A percentile compares a stretch with the other conserved stretches of the same genome.
Conservation (phyloP, 2,329 filamentous ascomycete genomes). For the Eurotiales sp. region DNA sequence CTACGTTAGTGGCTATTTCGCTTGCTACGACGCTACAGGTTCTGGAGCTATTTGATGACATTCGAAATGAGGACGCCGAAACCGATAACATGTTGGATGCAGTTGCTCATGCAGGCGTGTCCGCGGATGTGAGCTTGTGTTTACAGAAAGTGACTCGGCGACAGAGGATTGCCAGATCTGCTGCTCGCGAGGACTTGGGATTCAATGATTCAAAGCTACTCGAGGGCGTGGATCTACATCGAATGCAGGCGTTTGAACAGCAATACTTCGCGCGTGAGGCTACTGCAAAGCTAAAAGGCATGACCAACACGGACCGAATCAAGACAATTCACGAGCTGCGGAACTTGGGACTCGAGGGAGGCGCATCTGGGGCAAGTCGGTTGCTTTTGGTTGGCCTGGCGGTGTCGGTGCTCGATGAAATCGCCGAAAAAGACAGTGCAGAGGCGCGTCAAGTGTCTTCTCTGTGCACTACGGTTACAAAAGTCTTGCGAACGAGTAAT, state of each 20-base stretch:
- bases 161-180: slow-evolving; percentile 32
- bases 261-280: slow-evolving; percentile 34
- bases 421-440: slow-evolving; percentile 36
- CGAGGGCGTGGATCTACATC: slow-evolving; percentile 32
- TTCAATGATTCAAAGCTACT: slow-evolving; percentile 30
- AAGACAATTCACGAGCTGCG: slow-evolving; percentile 30
- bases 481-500: slow-evolving; percentile 26
- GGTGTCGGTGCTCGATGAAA: slow-evolving; percentile 27
- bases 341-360: slow-evolving; percentile 26
- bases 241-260: slow-evolving; percentile 37
- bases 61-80: slow-evolving; percentile 29
- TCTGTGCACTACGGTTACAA: slow-evolving; percentile 32
- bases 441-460: slow-evolving; percentile 33
- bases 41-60: slow-evolving; percentile 38
- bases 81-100: too few species aligned
- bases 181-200: slow-evolving; percentile 24
- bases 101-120: too few species aligned
- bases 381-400: slow-evolving; percentile 36
- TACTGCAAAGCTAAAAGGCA: slow-evolving; percentile 30
- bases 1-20: slow-evolving; percentile 26
- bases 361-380: slow-evolving; percentile 27
- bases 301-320: slow-evolving; percentile 29
- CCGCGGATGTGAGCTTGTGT: slow-evolving; percentile 25
- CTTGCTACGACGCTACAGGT: slow-evolving; percentile 36
- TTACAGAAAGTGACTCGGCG: slow-evolving; percentile 22